Conservation (phyloP, 176 grass and related monocot species). For the Chloris gayana region DNA sequence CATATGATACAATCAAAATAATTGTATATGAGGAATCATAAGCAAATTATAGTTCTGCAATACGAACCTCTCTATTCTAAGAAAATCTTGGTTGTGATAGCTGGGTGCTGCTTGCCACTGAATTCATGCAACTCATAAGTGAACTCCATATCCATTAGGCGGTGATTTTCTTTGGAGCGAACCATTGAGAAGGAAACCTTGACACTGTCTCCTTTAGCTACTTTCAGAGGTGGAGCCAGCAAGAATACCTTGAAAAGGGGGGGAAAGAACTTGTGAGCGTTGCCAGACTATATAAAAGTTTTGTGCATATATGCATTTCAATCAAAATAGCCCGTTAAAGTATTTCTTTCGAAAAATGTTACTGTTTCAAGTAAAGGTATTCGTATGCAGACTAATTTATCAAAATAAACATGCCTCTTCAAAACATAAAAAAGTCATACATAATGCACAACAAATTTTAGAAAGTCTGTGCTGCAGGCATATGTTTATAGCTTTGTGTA, state of each 20-base stretch:
- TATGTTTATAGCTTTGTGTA: neutral
- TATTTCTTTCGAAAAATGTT: neutral
- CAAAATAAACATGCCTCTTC: neutral
- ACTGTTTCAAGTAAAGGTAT: slow-evolving; percentile 14
- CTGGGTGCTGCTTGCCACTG: slow-evolving; percentile 66
- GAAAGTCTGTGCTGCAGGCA: neutral
- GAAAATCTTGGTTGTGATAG: slow-evolving; percentile 63
- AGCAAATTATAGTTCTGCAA: neutral
- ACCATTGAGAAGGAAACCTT: slow-evolving; percentile 81
- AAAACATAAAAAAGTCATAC: neutral
- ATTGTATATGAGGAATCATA: neutral
- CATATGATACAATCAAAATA: neutral
- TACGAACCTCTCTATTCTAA: slow-evolving; percentile 70
- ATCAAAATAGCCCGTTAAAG: neutral
- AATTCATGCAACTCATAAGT: slow-evolving; percentile 74
- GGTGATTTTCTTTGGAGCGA: slow-evolving; percentile 92
- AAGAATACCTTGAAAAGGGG: slow-evolving; percentile 68
- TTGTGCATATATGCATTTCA: neutral
- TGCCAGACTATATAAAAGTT: slow-evolving; percentile 4
- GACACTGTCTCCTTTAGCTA: slow-evolving; percentile 72
- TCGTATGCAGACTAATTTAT: neutral
- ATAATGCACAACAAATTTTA: slow-evolving; percentile 1
- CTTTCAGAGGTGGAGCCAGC: slow-evolving; percentile 68
- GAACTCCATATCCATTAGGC: slow-evolving; percentile 90
- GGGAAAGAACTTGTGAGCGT: neutral